phyloP scores from a whole-genome alignment of 352 stramenopile species.

The Pythium vanterpoolii region DNA sequence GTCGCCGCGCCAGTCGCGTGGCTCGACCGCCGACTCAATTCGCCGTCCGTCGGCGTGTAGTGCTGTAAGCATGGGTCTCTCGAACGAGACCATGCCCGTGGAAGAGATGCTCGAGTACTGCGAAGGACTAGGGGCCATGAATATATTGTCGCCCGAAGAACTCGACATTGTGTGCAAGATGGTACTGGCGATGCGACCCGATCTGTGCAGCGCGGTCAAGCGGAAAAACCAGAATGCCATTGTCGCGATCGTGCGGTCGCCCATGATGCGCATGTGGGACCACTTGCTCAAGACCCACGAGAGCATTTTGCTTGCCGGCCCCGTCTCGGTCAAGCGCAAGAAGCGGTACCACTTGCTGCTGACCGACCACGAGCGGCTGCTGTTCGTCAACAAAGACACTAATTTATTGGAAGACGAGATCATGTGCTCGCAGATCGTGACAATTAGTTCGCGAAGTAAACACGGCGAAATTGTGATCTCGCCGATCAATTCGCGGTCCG shows the following conservation, averaged over 20 bases:
- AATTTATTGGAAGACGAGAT: slow-evolving; percentile 89
- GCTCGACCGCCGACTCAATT: slow-evolving; percentile 15
- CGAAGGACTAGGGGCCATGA: slow-evolving; percentile 50
- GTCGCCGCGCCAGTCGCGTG: slow-evolving; percentile 36
- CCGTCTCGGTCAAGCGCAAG: slow-evolving; percentile 81
- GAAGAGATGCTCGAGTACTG: slow-evolving; percentile 88
- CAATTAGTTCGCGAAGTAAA: slow-evolving; percentile 79
- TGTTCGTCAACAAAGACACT: slow-evolving; percentile 87
- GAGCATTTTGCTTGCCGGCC: slow-evolving; percentile 73
- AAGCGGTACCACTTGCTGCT: slow-evolving; percentile 82
- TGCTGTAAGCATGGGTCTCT: slow-evolving; percentile 24
- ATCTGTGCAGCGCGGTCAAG: slow-evolving; percentile 73
- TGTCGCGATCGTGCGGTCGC: slow-evolving; percentile 76
- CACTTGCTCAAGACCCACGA: slow-evolving; percentile 80
- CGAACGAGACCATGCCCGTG: slow-evolving; percentile 52
- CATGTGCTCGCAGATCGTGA: slow-evolving; percentile 86
- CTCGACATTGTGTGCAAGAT: slow-evolving; percentile 76
- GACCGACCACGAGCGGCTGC: slow-evolving; percentile 78
- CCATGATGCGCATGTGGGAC: slow-evolving; percentile 83
- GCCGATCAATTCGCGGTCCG: slow-evolving; percentile 50
- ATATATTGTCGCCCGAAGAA: slow-evolving; percentile 57
- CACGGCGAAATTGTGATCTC: slow-evolving; percentile 70
- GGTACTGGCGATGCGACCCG: slow-evolving; percentile 68
- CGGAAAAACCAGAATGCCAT: slow-evolving; percentile 82
- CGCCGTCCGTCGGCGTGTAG: slow-evolving; percentile 22